Conservation (phyloP, 2,329 filamentous ascomycete species). For the Pyrenochaeta sp. region DNA sequence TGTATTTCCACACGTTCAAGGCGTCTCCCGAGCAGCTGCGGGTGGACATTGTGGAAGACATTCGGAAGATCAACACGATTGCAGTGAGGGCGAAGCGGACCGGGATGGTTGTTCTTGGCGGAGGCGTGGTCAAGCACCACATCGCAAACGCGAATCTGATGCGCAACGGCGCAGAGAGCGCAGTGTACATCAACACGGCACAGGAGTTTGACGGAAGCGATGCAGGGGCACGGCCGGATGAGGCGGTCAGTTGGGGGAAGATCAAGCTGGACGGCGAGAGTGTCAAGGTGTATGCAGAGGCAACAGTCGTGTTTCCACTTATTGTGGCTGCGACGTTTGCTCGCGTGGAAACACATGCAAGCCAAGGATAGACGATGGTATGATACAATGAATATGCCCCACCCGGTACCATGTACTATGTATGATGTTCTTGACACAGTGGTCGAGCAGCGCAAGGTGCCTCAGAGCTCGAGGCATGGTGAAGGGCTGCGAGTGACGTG, state of each 20-base stretch:
- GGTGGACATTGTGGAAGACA: conserved; percentile 93
- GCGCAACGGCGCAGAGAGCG: conserved; percentile 95
- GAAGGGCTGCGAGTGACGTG: too few species aligned
- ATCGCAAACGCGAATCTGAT: conserved; percentile 98
- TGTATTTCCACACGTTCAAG: conserved; percentile 98
- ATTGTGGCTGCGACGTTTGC: conserved; percentile 73
- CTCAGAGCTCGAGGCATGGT: too few species aligned
- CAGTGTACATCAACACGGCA: conserved; percentile 96
- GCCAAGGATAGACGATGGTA: conserved; percentile 4
- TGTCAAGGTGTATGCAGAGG: conserved; percentile 82
- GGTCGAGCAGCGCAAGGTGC: too few species aligned
- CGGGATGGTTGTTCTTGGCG: conserved; percentile 94
- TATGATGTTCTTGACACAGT: too few species aligned
- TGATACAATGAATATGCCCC: too few species aligned
- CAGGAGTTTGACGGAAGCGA: conserved; percentile 98
- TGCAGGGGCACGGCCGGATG: conserved; percentile 91
- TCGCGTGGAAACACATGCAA: conserved; percentile 25
- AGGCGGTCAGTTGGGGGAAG: conserved; percentile 98
- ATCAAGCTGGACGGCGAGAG: conserved; percentile 88
- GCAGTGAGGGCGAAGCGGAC: conserved; percentile 85
- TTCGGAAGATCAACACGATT: conserved; percentile 90
- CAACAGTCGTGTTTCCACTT: conserved; percentile 71
- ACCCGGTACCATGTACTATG: too few species aligned
- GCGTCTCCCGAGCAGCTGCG: conserved; percentile 80
- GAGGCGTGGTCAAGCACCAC: conserved; percentile 96